These are phyloP conservation scores for Peronospora farinosa DNA, from an alignment of 352 stramenopile genomes.

Conservation along the genomic window DNA sequence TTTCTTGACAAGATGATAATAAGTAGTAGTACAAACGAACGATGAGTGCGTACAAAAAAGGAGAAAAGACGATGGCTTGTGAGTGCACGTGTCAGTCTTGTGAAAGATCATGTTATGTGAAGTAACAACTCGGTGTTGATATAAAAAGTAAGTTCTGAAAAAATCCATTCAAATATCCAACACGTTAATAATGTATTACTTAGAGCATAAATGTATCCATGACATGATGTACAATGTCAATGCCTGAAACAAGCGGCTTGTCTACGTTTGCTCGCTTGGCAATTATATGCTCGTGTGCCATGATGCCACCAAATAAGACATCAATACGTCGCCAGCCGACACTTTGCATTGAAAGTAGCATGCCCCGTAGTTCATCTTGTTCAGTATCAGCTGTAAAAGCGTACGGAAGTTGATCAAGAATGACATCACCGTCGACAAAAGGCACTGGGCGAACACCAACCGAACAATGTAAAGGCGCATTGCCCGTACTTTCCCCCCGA, in stretches of 20 bases:
- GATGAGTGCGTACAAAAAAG: too few species aligned
- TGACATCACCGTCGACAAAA: slow-evolving; percentile 45
- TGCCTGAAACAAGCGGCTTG: slow-evolving; percentile 51
- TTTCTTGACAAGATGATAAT: too few species aligned
- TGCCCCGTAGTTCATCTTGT: slow-evolving; percentile 60
- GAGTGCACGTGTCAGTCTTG: too few species aligned
- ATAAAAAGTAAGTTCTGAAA: too few species aligned
- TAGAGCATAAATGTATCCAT: slow-evolving; percentile 66
- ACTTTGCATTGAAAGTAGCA: slow-evolving; percentile 71
- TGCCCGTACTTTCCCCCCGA: slow-evolving; percentile 26
- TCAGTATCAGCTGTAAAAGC: slow-evolving; percentile 57
- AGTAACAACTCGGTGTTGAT: too few species aligned
- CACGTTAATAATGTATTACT: too few species aligned
- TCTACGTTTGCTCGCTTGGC: slow-evolving; percentile 56
- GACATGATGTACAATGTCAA: slow-evolving; percentile 72
- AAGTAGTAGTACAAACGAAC: too few species aligned
- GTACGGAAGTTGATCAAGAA: slow-evolving; percentile 62
- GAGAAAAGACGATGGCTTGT: too few species aligned
- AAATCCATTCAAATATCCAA: too few species aligned
- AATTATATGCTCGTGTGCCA: slow-evolving; percentile 79
- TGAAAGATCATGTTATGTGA: too few species aligned
- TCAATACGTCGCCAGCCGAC: slow-evolving; percentile 69
- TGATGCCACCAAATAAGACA: slow-evolving; percentile 55
- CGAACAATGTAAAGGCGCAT: slow-evolving; percentile 11
- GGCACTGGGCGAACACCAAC: slow-evolving; percentile 34